phyloP scores from a whole-genome alignment of 1,139 yeast genomes.

The Scheffersomyces segobiensis region DNA sequence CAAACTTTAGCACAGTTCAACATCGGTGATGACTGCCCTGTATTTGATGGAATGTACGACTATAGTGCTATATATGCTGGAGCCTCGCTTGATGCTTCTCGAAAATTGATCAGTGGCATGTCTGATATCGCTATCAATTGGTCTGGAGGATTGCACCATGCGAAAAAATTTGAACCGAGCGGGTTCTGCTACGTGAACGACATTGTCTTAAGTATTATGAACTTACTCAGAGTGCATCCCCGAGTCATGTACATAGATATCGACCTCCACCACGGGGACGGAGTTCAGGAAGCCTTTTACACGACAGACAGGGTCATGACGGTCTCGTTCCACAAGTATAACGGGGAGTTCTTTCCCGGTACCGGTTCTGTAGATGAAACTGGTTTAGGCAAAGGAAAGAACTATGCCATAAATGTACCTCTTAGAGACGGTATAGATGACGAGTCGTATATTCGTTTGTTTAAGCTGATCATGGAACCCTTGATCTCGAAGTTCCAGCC shows the following conservation, averaged over 20 bases:
- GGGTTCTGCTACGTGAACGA: conserved; percentile 97
- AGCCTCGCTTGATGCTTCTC: conserved; percentile 88
- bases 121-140: conserved; percentile 96
- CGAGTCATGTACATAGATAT: conserved; percentile 92
- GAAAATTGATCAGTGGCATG: conserved; percentile 79
- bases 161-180: conserved; percentile 89
- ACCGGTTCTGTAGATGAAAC: conserved; percentile 87
- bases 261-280: conserved; percentile 97
- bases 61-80: conserved; percentile 88
- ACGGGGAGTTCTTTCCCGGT: conserved; percentile 96
- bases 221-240: conserved; percentile 81
- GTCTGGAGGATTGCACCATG: conserved; percentile 97
- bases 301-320: conserved; percentile 96
- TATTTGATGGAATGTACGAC: conserved; percentile 91
- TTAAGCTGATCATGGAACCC: conserved; percentile 86
- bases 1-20: conserved; percentile 71
- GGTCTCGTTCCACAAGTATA: conserved; percentile 89
- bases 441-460: conserved; percentile 75
- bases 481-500: conserved; percentile 82
- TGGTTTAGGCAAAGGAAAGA: conserved; percentile 85
- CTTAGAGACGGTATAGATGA: conserved; percentile 94
- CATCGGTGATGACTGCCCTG: conserved; percentile 97
- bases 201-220: conserved; percentile 84
- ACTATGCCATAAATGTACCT: conserved; percentile 91
- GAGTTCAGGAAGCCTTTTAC: conserved; percentile 96